phyloP scores from a whole-genome alignment of 2,329 filamentous ascomycete species.

The Coleophoma eucalyptorum region DNA sequence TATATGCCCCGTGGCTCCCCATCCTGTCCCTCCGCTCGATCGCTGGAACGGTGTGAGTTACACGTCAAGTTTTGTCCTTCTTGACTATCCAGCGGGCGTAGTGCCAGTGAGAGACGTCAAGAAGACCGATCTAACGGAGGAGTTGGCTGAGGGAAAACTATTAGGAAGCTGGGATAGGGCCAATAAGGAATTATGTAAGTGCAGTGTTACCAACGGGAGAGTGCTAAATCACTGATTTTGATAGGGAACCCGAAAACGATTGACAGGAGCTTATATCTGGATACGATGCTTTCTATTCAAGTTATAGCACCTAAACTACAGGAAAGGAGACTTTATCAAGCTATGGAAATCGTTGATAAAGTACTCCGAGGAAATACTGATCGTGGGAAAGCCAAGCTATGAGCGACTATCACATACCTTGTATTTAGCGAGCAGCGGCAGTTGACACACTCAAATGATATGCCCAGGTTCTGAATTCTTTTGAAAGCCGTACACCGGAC shows the following conservation, averaged over 20 bases:
- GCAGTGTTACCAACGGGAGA: background rate
- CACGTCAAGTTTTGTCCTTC: conserved; percentile 55
- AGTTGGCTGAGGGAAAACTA: conserved; percentile 36
- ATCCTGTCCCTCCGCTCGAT: conserved; percentile 59
- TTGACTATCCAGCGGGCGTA: conserved; percentile 57
- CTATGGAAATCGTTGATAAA: conserved; percentile 24
- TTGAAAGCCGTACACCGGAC: too few relatives aligned
- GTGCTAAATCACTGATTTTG: background rate
- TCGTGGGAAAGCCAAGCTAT: conserved; percentile 10
- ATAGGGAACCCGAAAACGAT: conserved; percentile 20
- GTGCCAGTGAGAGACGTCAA: conserved; percentile 49
- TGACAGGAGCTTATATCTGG: conserved; percentile 23
- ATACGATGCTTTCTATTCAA: conserved; percentile 22
- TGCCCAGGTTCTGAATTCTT: too few relatives aligned
- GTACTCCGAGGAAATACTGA: conserved; percentile 5
- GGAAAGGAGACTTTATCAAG: conserved; percentile 21
- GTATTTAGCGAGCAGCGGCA: too few relatives aligned
- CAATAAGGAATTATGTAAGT: conserved; percentile 54
- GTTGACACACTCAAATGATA: too few relatives aligned
- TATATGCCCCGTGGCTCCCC: conserved; percentile 59
- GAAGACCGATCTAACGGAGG: conserved; percentile 44
- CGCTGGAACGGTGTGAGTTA: conserved; percentile 60
- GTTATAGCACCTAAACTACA: conserved; percentile 25
- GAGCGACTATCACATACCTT: too few relatives aligned
- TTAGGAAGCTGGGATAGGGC: conserved; percentile 56